Percentiles rank a stretch among this genome's conserved stretches.
These are phyloP conservation scores for Turnera subulata DNA, from an alignment of 345 rosid genomes.

Conservation along the genomic window DNA sequence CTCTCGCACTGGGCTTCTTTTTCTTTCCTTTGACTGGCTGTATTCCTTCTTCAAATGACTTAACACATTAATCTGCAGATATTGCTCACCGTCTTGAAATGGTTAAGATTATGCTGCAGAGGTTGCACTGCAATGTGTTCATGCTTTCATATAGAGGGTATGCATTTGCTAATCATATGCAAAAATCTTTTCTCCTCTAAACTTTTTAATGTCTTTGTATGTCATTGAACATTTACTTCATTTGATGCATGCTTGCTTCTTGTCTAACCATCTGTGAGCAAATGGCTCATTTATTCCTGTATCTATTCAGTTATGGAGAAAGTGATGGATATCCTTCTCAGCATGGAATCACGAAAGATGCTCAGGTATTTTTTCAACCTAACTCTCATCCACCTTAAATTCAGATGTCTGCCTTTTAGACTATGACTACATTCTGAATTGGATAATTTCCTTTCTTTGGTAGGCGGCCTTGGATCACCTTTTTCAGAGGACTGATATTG, in stretches of 20 bases:
- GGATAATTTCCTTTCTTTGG: slow-evolving; percentile 18
- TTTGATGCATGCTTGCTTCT: slow-evolving; percentile 15
- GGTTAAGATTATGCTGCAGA: slow-evolving; percentile 85
- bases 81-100: slow-evolving; percentile 98
- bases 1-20: neutral
- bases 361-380: slow-evolving; percentile 60
- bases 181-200: slow-evolving; percentile 6
- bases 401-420: slow-evolving; percentile 9
- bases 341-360: slow-evolving; percentile 78
- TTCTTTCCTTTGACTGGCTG: slow-evolving; percentile 5
- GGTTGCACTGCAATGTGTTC: slow-evolving; percentile 87
- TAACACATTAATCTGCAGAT: slow-evolving; percentile 57
- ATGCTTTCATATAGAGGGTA: slow-evolving; percentile 99
- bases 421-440: slow-evolving; percentile 10
- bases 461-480: slow-evolving; percentile 99
- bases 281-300: slow-evolving; percentile 17
- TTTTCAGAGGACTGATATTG: slow-evolving; percentile 79
- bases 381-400: slow-evolving; percentile 3
- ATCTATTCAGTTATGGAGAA: slow-evolving; percentile 67
- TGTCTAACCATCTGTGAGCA: slow-evolving; percentile 11
- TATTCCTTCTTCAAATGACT: slow-evolving; percentile 29
- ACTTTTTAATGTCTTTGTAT: slow-evolving; percentile 1
- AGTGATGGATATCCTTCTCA: slow-evolving; percentile 99
- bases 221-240: neutral
- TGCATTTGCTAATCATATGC: slow-evolving; percentile 16